phyloP scores from a whole-genome alignment of 208 protist genomes.

The Acanthamoeba quina region DNA sequence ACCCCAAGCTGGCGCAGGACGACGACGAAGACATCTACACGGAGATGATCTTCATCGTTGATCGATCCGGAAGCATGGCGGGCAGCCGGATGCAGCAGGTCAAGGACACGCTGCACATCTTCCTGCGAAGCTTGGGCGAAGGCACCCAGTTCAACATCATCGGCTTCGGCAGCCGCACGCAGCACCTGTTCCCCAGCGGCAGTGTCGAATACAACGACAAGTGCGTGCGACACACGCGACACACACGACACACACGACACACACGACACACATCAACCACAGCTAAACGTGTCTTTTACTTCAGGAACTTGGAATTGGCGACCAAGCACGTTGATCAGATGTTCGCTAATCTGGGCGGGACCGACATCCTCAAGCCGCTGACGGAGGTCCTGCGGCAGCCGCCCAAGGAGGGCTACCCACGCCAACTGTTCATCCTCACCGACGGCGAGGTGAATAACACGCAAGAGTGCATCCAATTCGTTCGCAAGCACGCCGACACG shows the following conservation, averaged over 20 bases:
- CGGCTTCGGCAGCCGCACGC: constrained; percentile 67
- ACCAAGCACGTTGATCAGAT: constrained; percentile 9
- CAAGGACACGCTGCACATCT: constrained; percentile 76
- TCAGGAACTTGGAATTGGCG: constrained; percentile 14
- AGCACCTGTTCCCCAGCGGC: not conserved
- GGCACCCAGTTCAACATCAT: constrained; percentile 79
- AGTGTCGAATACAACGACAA: constrained; percentile 75
- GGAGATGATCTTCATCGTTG: constrained; percentile 78
- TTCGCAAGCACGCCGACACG: constrained; percentile 74
- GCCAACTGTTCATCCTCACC: constrained; percentile 77
- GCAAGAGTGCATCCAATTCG: constrained; percentile 68
- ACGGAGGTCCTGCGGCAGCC: not conserved
- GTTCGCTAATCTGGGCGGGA: constrained; percentile 54
- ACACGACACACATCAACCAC: too few relatives aligned
- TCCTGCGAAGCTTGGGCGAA: constrained; percentile 65
- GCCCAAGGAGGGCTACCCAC: constrained; percentile 68
- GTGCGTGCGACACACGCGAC: not conserved
- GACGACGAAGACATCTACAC: constrained; percentile 76
- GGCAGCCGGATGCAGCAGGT: constrained; percentile 69
- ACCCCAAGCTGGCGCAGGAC: constrained; percentile 53
- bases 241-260: too few relatives aligned
- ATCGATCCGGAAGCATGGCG: constrained; percentile 75
- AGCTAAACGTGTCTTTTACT: not conserved
- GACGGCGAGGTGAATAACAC: constrained; percentile 64
- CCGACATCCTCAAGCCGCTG: constrained; percentile 63